Percentiles rank a stretch among this genome's conserved stretches.
phyloP scores from a whole-genome alignment of 352 stramenopile species.

The Aphanomyces cochlioides region DNA sequence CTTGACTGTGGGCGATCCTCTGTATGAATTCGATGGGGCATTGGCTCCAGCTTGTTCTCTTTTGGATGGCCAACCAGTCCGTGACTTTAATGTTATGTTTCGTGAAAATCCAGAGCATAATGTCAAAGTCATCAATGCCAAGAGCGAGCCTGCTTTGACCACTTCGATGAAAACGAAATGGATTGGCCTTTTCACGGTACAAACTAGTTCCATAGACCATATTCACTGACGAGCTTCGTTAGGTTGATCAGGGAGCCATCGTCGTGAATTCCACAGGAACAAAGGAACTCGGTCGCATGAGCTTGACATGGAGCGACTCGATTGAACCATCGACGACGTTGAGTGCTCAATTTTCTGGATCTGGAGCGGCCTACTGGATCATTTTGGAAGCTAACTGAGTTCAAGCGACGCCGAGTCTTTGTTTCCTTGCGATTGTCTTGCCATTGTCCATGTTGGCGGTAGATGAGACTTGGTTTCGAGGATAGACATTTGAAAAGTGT shows the following conservation, averaged over 20 bases:
- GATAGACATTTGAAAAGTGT: no score
- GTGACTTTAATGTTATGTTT: constrained; percentile 24
- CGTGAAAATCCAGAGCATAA: constrained; percentile 1
- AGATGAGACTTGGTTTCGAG: no score
- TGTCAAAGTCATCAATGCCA: constrained; percentile 4
- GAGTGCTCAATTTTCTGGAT: not conserved
- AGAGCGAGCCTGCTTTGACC: not conserved
- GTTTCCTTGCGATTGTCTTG: no score
- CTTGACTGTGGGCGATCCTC: constrained; percentile 3
- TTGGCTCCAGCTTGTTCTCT: constrained; percentile 15
- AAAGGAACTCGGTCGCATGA: not conserved
- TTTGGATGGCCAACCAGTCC: constrained; percentile 1
- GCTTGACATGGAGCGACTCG: not conserved
- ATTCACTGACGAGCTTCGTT: not conserved
- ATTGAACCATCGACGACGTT: not conserved
- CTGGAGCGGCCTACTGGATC: not conserved
- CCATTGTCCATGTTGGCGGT: no score
- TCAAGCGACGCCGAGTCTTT: no score
- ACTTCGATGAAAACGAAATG: not conserved
- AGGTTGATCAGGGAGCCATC: not conserved
- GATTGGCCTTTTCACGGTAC: constrained; percentile 10
- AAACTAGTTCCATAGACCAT: no score
- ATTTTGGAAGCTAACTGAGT: not conserved
- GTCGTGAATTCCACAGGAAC: not conserved
- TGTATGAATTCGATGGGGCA: constrained; percentile 24